Base-by-base conservation (phyloP, 2,329 filamentous ascomycete genomes). In the Pyrenophora tritici-repentis region DNA sequence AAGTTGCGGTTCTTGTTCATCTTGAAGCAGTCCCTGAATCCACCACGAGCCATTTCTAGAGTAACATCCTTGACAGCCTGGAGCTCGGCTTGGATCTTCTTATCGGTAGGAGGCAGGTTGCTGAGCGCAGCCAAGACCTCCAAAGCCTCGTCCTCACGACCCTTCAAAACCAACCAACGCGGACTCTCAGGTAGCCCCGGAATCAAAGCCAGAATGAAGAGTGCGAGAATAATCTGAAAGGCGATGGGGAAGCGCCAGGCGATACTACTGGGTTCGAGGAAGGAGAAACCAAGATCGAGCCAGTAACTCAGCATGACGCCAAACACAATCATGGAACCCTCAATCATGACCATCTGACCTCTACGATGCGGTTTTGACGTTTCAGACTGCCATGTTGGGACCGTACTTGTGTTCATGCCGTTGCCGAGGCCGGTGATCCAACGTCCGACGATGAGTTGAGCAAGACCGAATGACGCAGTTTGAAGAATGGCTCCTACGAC, bases 401-500 rank as follows among this genome's bases (percentile, higher is more conserved):
- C 74, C 3, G 75, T 66, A 26, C 56, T 61, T 1, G 63, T 66
- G 16, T 65, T 65, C 62, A 67, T 65, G 17, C 62, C 77, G 42
- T 75, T 74, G 14, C 76, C 76, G 41, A 77, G 73, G 0, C 76
- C 72, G 75, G 83, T 71, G 74, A 82, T 78, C 50, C 79, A 76
- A 53, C 81, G 73, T 3, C 77, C 76, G 9, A 77, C 75, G 17
- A 82, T 76, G 16, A 80, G 75, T 42, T 75, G 73, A 16, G 70
- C 73, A 8, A 79, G 74, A 54, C 74, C 68, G 56, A 77, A 81
- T 1, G 78, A 76, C 10, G 78, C 69, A 12, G 82, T 71, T 62
- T 88, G 86, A 32, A 88, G 79, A 7, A 81, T 74, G 29, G 83
- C 83, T 12, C 84, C 84, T 29, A 86, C 47, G 13, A 84, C 73